Base-by-base conservation (phyloP, 2,329 filamentous ascomycete species). In the Fusarium duplospermum region DNA sequence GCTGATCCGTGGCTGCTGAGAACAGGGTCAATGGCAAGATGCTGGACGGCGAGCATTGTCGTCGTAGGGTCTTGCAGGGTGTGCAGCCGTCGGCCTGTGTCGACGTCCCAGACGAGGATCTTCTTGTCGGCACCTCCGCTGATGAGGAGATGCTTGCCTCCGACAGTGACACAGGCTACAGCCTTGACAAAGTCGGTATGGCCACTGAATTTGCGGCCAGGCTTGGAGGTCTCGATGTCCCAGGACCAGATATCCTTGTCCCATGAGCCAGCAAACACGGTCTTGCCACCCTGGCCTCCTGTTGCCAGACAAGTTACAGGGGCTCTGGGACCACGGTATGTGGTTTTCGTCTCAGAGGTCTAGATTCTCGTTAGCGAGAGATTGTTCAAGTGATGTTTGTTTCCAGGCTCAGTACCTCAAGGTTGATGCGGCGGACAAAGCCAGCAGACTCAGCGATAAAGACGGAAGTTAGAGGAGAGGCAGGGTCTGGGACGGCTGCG, bases 101-200 rank as follows among this genome's bases (percentile, higher is more conserved):
- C 86, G 20, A 92, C 85, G 77, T 97, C 91, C 94, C 95, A 98
- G 22, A 98, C 91, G 18, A 98, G 87, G 57, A 96, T 92, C 81
- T 93, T 93, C 78, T 92, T 91, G 82, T 96, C 94, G 9, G 93
- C 92, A 42, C 93, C 92, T 56, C 93, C 93, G 70, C 93, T 94
- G 76, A 96, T 87, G 40, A 96, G 87, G 45, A 89, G 79, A 67
- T 93, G 87, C 69, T 88, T 90, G 31, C 88, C 91, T 18, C 86
- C 85, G 6, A 97, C 78, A 27, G 84, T 88, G 14, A 89, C 86
- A 75, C 89, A 91, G 16, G 93, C 83, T 4, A 98, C 85, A 5
- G 93, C 88, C 84, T 98, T 98, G 77, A 99, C 93, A 80, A 99
- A 99, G 83, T 99, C 96, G 2, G 89, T 87, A 82, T 98, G 96